Evolutionary conservation across 805 yeast species (phyloP).

Genomic region (Pichia scutulata): DNA sequence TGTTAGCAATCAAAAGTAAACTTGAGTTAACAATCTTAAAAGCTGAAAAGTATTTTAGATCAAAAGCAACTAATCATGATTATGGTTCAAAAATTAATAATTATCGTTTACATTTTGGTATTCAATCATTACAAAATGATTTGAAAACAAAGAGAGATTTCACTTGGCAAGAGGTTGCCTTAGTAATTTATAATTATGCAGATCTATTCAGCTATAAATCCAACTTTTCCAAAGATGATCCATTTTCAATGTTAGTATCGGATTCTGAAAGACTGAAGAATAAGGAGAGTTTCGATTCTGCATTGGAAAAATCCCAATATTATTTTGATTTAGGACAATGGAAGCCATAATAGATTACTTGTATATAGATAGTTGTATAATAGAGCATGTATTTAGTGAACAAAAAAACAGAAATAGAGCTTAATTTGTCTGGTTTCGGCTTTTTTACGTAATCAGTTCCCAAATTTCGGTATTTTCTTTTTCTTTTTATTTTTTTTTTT

Average conservation of each 20-base stretch:
- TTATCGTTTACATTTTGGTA: conserved; percentile 16
- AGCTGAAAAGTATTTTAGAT: conserved; percentile 16
- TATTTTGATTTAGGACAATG: conserved; percentile 9
- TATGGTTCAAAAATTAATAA: conserved; percentile 7
- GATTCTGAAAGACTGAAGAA: conserved; percentile 1
- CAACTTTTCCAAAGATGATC: conserved; percentile 13
- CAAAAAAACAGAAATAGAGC: background rate
- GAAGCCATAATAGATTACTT: background rate
- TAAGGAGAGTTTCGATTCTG: background rate
- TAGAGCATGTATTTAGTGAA: background rate
- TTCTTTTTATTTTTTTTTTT: background rate
- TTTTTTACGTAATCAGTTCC: background rate
- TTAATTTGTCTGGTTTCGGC: no score
- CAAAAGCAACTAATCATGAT: background rate
- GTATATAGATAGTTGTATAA: background rate
- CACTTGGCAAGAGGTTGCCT: conserved; percentile 17
- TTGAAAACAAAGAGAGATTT: conserved; percentile 1
- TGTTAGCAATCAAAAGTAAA: conserved; percentile 14
- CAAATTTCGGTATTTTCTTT: background rate
- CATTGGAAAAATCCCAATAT: background rate
- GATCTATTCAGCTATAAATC: conserved; percentile 19
- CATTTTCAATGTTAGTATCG: background rate
- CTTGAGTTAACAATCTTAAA: conserved; percentile 18
- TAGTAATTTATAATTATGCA: conserved; percentile 15
- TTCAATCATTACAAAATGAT: conserved; percentile 12